Percentiles rank a stretch among this genome's conserved stretches.
phyloP scores from a whole-genome alignment of 2,329 filamentous ascomycete species.

The Ilyonectria robusta region DNA sequence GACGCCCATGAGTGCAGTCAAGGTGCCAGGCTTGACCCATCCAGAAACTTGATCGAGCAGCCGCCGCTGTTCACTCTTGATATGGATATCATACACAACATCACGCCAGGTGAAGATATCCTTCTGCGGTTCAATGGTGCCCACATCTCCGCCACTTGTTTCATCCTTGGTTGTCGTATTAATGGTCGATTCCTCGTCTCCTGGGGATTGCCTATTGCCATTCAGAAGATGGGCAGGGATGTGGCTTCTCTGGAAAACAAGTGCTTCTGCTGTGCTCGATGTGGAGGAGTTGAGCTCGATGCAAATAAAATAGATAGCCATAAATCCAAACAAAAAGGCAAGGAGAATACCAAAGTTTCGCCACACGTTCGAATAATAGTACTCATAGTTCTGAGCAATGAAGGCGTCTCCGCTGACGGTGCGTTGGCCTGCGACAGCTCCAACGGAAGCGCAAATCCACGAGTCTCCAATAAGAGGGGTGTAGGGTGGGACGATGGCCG shows the following conservation, averaged over 20 bases:
- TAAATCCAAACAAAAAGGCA: conserved; percentile 75
- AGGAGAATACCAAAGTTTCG: conserved; percentile 79
- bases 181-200: conserved; percentile 49
- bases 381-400: conserved; percentile 68
- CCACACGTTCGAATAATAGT: conserved; percentile 72
- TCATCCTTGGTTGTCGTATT: conserved; percentile 43
- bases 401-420: conserved; percentile 74
- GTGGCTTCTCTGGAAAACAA: conserved; percentile 75
- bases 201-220: conserved; percentile 45
- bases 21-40: conserved; percentile 90
- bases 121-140: conserved; percentile 59
- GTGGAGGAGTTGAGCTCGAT: conserved; percentile 76
- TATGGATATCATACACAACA: conserved; percentile 79
- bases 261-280: conserved; percentile 75
- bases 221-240: conserved; percentile 60
- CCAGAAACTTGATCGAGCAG: conserved; percentile 85
- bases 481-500: conserved; percentile 63
- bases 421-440: conserved; percentile 66
- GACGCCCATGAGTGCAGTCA: conserved; percentile 83
- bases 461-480: conserved; percentile 58
- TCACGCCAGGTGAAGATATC: conserved; percentile 84
- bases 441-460: conserved; percentile 68
- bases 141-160: conserved; percentile 40
- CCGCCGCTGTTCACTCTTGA: conserved; percentile 80
- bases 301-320: conserved; percentile 73